Conservation (phyloP, 306 rosid species). For the Myrica gale region DNA sequence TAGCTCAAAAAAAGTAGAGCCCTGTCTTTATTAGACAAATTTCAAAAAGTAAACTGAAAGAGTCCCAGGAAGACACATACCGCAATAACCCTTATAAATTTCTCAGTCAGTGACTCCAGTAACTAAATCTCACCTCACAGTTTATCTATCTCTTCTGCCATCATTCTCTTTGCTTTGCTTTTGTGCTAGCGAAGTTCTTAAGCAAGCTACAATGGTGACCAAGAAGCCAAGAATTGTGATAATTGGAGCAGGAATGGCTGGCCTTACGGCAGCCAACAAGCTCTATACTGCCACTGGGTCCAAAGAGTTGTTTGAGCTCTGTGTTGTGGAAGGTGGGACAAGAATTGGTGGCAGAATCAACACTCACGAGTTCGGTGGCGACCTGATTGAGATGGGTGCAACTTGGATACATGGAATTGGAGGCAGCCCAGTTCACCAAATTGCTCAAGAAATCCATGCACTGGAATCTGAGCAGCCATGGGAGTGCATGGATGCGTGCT, state of each 20-base stretch:
- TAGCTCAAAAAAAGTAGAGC: slow-evolving; percentile 44
- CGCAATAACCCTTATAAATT: slow-evolving; percentile 50
- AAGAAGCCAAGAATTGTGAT: slow-evolving; percentile 81
- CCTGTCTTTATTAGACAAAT: slow-evolving; percentile 53
- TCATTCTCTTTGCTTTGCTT: neutral
- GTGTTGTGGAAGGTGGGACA: slow-evolving; percentile 79
- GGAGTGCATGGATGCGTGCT: slow-evolving; percentile 90
- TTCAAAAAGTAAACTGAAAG: slow-evolving; percentile 15
- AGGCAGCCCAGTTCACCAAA: slow-evolving; percentile 77
- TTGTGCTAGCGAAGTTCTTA: slow-evolving; percentile 3
- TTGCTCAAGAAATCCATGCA: slow-evolving; percentile 66
- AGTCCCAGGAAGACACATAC: slow-evolving; percentile 11
- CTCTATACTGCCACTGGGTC: slow-evolving; percentile 57
- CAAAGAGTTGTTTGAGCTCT: slow-evolving; percentile 64
- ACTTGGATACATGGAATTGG: slow-evolving; percentile 99
- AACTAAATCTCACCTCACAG: slow-evolving; percentile 55
- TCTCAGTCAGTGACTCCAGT: slow-evolving; percentile 50
- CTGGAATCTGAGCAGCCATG: slow-evolving; percentile 79
- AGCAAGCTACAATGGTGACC: slow-evolving; percentile 54
- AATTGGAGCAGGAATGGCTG: slow-evolving; percentile 98
- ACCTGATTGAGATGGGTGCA: slow-evolving; percentile 93
- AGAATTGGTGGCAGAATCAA: slow-evolving; percentile 93
- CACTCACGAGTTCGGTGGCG: slow-evolving; percentile 89
- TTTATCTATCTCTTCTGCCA: slow-evolving; percentile 21
- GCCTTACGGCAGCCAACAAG: slow-evolving; percentile 87